Evolutionary conservation across 495 filamentous ascomycete genomes (phyloP), one percentile per base, ranked within the genome.

Genomic region (Lentithecium fluviatile): DNA sequence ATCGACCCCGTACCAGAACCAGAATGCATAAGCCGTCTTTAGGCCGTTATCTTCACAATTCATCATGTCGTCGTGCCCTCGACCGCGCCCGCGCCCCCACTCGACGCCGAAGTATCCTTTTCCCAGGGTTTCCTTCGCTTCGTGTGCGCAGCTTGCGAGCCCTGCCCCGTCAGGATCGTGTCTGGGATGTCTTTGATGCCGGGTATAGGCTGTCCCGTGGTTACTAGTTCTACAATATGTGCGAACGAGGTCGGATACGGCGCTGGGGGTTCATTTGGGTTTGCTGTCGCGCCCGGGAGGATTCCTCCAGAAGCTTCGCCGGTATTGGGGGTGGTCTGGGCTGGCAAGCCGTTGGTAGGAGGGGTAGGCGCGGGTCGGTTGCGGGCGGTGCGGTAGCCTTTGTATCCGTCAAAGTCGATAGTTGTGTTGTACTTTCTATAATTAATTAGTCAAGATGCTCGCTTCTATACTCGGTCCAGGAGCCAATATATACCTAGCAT

Each of bases 181-280:
- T 90, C 81, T 13, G 95, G 91, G 62, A 98, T 94, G 60, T 97
- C 80, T 62, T 85, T 85, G 68, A 98, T 95, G 1, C 94, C 94
- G 0, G 91, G 89, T 50, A 98, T 88, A 3, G 87, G 85, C 70
- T 91, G 83, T 43, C 91, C 91, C 19, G 81, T 87, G 3, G 87
- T 88, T 63, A 98, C 90, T 29, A 97, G 83, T 43, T 90, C 91
- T 36, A 96, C 85, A 50, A 98, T 91, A 58, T 93, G 85, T 25
- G 88, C 85, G 69, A 98, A 97, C 2, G 87, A 88, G 23, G 84
- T 85, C 4, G 94, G 94, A 70, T 96, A 96, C 2, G 86, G 83
- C 26, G 74, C 62, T 13, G 67, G 53, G 11, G 67, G 60, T 46
- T 68, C 61, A 23, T 46, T 60, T 2, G 48, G 15, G 50, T 40